phyloP scores from a whole-genome alignment of 805 yeast species.

The Lipomyces yamadae region DNA sequence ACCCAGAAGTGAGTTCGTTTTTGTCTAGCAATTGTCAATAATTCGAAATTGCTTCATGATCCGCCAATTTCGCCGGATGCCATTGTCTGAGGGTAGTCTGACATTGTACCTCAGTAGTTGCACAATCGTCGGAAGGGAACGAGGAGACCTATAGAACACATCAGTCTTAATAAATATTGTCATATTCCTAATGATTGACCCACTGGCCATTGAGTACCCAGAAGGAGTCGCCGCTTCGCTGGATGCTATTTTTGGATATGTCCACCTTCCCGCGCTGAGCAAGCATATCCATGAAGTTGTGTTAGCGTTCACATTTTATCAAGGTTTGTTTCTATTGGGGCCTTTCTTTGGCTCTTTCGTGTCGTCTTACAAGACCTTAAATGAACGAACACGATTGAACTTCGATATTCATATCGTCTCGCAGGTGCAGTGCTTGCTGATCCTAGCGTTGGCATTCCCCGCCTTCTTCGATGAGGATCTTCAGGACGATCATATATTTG shows the following conservation, averaged over 20 bases:
- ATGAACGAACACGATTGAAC: conserved; percentile 60
- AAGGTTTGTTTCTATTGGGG: conserved; percentile 55
- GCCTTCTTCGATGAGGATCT: conserved; percentile 61
- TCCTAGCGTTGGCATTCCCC: conserved; percentile 65
- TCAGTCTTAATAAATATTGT: background rate
- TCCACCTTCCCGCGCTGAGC: conserved; percentile 43
- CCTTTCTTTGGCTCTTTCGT: conserved; percentile 53
- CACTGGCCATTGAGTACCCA: conserved; percentile 34
- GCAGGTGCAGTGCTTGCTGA: conserved; percentile 76
- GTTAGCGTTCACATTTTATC: conserved; percentile 64
- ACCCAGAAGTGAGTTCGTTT: background rate
- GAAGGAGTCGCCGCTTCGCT: conserved; percentile 15
- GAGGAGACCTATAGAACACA: background rate
- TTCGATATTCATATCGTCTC: conserved; percentile 92
- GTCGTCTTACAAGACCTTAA: conserved; percentile 56
- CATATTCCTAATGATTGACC: conserved; percentile 27
- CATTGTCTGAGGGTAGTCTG: background rate
- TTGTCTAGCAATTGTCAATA: background rate
- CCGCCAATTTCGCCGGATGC: no score
- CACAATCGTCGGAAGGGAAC: background rate
- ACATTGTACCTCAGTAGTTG: background rate
- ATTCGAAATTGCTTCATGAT: background rate
- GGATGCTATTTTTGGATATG: conserved; percentile 5
- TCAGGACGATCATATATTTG: conserved; percentile 59
- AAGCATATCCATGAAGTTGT: conserved; percentile 68